Base-by-base conservation (phyloP, 2,329 filamentous ascomycete species). In the Colletotrichum gigasporum region DNA sequence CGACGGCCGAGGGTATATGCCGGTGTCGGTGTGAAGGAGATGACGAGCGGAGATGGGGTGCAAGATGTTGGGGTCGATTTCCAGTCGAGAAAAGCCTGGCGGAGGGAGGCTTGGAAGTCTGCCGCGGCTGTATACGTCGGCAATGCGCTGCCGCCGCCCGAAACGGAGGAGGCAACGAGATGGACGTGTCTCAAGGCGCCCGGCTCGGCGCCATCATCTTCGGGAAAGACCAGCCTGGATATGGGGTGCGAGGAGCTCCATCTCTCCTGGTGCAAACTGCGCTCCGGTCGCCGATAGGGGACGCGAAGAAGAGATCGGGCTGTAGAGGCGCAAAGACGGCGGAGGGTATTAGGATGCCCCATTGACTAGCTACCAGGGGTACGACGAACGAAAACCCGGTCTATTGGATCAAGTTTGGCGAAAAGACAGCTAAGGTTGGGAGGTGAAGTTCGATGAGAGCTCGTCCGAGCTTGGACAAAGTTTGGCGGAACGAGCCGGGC, bases 1-100 rank as follows among this genome's bases (percentile, higher is more conserved):
- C 96, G 91, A 5, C 95, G 91, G 57, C 96, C 96, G 68, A 94
- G 91, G 12, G 95, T 97, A 79, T 96, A 97, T 47, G 94, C 93
- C 2, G 94, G 93, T 32, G 85, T 80, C 48, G 94, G 91, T 56
- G 92, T 90, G 77, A 97, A 96, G 68, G 93, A 94, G 67, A 98
- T 83, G 68, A 98, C 83, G 30, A 87, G 88, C 24, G 93, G 92
- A 12, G 82, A 80, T 1, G 91, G 91, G 8, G 84, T 76, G 4
- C 79, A 68, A 2, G 75, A 2, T 2, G 56, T 71, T 51, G 18
- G 69, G 22, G 47, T 71, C 58, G 63, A 69, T 50, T 79, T 80
- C 73, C 75, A 79, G n/a, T 68, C 66, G 24, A 80, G 71, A 35
- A 79, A 72, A 2, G 30, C 52, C 14, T 71, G 68, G 32, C 78